Evolutionary conservation across 2,329 filamentous ascomycete species (phyloP).

Genomic region (Teratosphaeria gauchensis): DNA sequence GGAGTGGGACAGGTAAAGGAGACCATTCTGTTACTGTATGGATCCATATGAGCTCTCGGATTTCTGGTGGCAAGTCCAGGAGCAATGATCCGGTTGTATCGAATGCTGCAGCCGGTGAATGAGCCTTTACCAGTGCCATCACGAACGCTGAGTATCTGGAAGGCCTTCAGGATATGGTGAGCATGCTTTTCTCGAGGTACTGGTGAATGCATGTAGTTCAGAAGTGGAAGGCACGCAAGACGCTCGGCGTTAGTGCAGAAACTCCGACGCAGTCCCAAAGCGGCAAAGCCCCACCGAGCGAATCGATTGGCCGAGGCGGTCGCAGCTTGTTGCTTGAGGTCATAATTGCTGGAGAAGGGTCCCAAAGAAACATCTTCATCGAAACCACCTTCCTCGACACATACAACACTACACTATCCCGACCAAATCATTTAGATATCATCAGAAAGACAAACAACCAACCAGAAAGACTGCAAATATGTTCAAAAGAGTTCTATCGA

Average conservation of each 20-base stretch:
- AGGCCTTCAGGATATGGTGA: not conserved
- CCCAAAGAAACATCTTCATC: not conserved
- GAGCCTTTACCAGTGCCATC: not conserved
- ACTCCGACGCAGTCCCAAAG: not conserved
- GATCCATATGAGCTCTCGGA: not conserved
- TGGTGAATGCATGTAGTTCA: not conserved
- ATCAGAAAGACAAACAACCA: not conserved
- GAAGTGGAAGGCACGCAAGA: not conserved
- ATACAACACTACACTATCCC: not conserved
- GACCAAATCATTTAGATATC: not conserved
- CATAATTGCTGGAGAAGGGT: not conserved
- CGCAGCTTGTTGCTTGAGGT: not conserved
- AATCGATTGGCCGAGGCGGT: not conserved
- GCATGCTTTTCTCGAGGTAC: not conserved
- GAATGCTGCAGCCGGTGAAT: not conserved
- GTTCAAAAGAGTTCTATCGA: constrained; percentile 48
- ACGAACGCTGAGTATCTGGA: not conserved
- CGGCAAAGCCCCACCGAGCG: not conserved
- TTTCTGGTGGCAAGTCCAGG: not conserved
- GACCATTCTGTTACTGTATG: not conserved
- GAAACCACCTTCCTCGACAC: not conserved
- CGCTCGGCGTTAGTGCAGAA: not conserved
- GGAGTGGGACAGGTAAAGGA: not conserved
- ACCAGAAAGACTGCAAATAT: constrained; percentile 30
- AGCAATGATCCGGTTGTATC: not conserved